A percentile compares a stretch with the other conserved stretches of the same genome.
Evolutionary conservation across 1,139 yeast genomes (phyloP).

Genomic region (Kodamaea fungicola): DNA sequence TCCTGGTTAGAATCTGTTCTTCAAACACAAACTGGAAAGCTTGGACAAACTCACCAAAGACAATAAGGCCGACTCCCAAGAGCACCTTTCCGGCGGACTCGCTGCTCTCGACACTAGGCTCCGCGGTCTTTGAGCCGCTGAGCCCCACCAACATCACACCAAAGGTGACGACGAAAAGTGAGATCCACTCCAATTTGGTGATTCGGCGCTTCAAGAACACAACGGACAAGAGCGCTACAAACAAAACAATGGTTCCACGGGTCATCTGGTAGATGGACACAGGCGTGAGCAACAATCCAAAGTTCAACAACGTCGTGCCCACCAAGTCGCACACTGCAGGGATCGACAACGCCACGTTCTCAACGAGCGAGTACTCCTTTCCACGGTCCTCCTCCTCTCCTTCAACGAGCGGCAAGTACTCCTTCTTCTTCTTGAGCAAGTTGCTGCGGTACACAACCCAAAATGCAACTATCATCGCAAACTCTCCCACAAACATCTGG

Average conservation of each 20-base stretch:
- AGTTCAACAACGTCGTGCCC: conserved; percentile 72
- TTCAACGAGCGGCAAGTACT: conserved; percentile 15
- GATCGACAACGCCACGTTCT: conserved; percentile 38
- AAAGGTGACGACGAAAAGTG: conserved; percentile 54
- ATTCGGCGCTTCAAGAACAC: conserved; percentile 56
- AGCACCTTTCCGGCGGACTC: conserved; percentile 27
- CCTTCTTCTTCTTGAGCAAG: conserved; percentile 10
- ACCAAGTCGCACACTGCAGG: conserved; percentile 72
- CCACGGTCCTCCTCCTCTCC: conserved; percentile 9
- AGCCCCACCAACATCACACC: conserved; percentile 76
- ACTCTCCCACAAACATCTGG: conserved; percentile 80
- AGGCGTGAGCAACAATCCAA: conserved; percentile 73
- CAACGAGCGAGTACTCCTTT: conserved; percentile 15
- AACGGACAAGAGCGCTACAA: conserved; percentile 72
- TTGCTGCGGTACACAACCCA: conserved; percentile 23
- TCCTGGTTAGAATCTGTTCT: conserved; percentile 58
- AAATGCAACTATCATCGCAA: conserved; percentile 49
- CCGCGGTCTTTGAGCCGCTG: conserved; percentile 48
- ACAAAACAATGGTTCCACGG: conserved; percentile 71
- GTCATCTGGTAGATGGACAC: conserved; percentile 88
- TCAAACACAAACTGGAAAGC: conserved; percentile 79
- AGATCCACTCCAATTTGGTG: conserved; percentile 64
- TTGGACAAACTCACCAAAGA: conserved; percentile 62
- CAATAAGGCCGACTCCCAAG: conserved; percentile 57
- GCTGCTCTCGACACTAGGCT: conserved; percentile 10